Evolutionary conservation across 345 rosid species (phyloP), one percentile per base, ranked within the genome.

Genomic region (Zanthoxylum bungeanum): DNA sequence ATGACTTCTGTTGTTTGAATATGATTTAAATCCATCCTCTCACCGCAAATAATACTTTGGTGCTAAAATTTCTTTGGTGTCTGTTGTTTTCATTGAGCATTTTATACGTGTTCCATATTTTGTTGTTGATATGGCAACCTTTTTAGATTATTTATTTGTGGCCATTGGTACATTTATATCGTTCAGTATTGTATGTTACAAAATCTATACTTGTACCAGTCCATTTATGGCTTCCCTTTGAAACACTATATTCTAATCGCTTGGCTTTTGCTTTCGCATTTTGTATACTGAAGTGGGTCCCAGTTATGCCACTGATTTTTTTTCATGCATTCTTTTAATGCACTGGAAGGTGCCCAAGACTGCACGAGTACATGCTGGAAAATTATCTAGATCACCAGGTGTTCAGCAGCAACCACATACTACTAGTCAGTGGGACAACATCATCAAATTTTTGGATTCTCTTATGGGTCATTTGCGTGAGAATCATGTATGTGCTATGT

Each of bases 361-460:
- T 79, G 80, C 83, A 14, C 86, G 99, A 62, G 86, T 80, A 30
- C 80, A 82, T 77, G 83, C 91, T 78, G 91, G 89, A 73, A 95
- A 92, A 75, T 70, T 89, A 49, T 87, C 97, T 74, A 87, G 89
- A 87, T 90, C 96, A 63, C 91, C 98, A 33, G 84, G 91, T 61
- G 42, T 79, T 69, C 78, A 83, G 36, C 97, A 82, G 78, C 98
- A 85, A 65, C 72, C 85, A 73, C 76, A 82, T 21, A 79, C 63
- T 78, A 90, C 63, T 78, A 90, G 84, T 79, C 97, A 89, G 50
- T 95, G 99, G 99, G 98, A 92, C 64, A 84, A 83, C 80, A 95
- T 95, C 80, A 87, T 89, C 74, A 85, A 84, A 64, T 95, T 95
- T 87, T 81, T 95, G 97, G 91, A 95, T 82, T 88, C 92, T 73